Evolutionary conservation across 2,329 filamentous ascomycete genomes (phyloP).

Genomic region (Fusarium goolgardi): DNA sequence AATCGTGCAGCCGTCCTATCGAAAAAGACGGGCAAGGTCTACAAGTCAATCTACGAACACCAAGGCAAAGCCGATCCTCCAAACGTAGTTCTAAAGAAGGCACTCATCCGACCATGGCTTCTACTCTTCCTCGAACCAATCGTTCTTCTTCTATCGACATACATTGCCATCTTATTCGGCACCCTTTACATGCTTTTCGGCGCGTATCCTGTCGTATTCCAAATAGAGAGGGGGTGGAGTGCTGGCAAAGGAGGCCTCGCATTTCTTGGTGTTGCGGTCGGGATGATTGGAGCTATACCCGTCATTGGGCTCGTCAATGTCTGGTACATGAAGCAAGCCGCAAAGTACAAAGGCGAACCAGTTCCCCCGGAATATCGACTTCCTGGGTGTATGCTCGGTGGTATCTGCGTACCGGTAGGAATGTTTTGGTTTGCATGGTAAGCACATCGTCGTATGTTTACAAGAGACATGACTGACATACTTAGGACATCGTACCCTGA

Average conservation of each 20-base stretch:
- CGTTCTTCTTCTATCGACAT: slow-evolving; percentile 70
- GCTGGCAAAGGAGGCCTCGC: slow-evolving; percentile 68
- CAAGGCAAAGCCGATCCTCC: slow-evolving; percentile 57
- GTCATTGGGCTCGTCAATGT: slow-evolving; percentile 65
- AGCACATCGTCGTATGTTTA: not conserved
- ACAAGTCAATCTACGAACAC: slow-evolving; percentile 61
- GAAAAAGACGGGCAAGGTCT: slow-evolving; percentile 64
- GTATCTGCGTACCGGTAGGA: slow-evolving; percentile 67
- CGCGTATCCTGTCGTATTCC: slow-evolving; percentile 71
- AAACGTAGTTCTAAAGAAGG: slow-evolving; percentile 62
- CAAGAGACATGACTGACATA: not conserved
- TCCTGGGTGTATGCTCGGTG: slow-evolving; percentile 69
- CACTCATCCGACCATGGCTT: slow-evolving; percentile 71
- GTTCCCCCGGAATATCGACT: slow-evolving; percentile 73
- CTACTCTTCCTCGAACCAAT: slow-evolving; percentile 75
- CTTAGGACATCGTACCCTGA: slow-evolving; percentile 37
- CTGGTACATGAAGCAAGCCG: slow-evolving; percentile 60
- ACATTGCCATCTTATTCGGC: slow-evolving; percentile 69
- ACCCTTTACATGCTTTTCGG: slow-evolving; percentile 67
- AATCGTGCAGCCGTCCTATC: slow-evolving; percentile 63
- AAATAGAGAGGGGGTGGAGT: slow-evolving; percentile 66
- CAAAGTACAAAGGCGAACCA: slow-evolving; percentile 60
- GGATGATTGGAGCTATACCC: slow-evolving; percentile 66
- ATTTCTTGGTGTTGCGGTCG: slow-evolving; percentile 73
- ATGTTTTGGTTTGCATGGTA: slow-evolving; percentile 76